phyloP scores from a whole-genome alignment of 73 alveolate genomes.

The Paramecium tetraurelia region DNA sequence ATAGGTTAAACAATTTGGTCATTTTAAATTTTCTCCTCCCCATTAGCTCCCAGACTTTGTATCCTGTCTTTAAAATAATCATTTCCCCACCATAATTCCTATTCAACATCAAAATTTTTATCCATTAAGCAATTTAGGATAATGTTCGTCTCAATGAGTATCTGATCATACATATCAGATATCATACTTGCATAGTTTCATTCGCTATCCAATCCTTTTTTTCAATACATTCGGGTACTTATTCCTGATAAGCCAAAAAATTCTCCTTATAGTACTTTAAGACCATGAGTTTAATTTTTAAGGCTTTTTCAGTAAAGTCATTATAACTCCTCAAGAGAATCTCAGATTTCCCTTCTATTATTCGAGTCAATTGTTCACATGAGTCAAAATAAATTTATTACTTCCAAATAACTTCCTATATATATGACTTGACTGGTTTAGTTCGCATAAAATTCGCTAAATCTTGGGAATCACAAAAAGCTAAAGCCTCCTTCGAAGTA shows the following conservation, averaged over 20 bases:
- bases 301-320: not conserved
- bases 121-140: slow-evolving; percentile 49
- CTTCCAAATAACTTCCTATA: not conserved
- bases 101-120: slow-evolving; percentile 2
- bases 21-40: not conserved
- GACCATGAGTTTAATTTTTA: not conserved
- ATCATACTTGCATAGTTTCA: slow-evolving; percentile 7
- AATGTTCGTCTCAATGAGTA: not conserved
- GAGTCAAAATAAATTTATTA: not conserved
- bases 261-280: not conserved
- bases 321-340: not conserved
- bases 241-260: not conserved
- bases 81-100: slow-evolving; percentile 35
- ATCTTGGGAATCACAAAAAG: not conserved
- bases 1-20: slow-evolving; percentile 37
- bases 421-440: not conserved
- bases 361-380: not conserved
- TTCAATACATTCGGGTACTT: not conserved
- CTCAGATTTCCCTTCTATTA: slow-evolving; percentile 14
- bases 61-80: not conserved
- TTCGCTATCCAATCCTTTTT: not conserved
- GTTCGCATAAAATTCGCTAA: not conserved
- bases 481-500: slow-evolving; percentile 12
- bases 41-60: not conserved
- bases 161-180: not conserved